Evolutionary conservation across 306 rosid species (phyloP).

Genomic region (Vigna radiata): DNA sequence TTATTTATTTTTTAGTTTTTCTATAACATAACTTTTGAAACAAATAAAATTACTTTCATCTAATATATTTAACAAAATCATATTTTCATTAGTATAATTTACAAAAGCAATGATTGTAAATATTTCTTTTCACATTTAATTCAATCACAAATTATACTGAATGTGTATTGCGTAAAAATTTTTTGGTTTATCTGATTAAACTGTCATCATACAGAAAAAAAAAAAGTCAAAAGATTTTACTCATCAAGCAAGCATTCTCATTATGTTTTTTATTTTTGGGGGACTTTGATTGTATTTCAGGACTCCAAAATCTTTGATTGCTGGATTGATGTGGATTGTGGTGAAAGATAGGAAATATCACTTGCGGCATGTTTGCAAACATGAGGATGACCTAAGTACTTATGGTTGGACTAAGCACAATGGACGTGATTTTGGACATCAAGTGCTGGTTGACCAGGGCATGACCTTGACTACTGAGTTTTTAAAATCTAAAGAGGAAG

Average conservation of each 20-base stretch:
- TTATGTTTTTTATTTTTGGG: background rate
- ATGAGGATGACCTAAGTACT: conserved; percentile 75
- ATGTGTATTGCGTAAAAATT: conserved; percentile 6
- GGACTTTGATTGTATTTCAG: conserved; percentile 48
- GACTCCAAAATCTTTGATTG: conserved; percentile 86
- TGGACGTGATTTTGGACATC: conserved; percentile 89
- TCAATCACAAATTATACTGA: background rate
- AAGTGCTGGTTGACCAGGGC: conserved; percentile 74
- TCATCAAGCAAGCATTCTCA: conserved; percentile 25
- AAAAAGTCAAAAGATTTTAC: background rate
- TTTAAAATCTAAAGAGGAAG: conserved; percentile 75
- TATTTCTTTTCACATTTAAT: background rate
- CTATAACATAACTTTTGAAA: background rate
- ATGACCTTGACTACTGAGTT: conserved; percentile 70
- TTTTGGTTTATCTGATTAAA: conserved; percentile 15
- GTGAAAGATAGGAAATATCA: conserved; percentile 65
- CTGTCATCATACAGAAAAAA: background rate
- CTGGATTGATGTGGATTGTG: conserved; percentile 95
- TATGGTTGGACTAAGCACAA: conserved; percentile 89
- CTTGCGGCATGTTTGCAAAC: conserved; percentile 68
- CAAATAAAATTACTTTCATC: background rate
- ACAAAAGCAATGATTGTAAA: background rate
- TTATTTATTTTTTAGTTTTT: background rate
- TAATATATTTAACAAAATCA: background rate
- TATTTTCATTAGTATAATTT: background rate